These are phyloP conservation scores for Russula foetens DNA, from an alignment of 768 basidiomycete genomes.

Conservation along the genomic window DNA sequence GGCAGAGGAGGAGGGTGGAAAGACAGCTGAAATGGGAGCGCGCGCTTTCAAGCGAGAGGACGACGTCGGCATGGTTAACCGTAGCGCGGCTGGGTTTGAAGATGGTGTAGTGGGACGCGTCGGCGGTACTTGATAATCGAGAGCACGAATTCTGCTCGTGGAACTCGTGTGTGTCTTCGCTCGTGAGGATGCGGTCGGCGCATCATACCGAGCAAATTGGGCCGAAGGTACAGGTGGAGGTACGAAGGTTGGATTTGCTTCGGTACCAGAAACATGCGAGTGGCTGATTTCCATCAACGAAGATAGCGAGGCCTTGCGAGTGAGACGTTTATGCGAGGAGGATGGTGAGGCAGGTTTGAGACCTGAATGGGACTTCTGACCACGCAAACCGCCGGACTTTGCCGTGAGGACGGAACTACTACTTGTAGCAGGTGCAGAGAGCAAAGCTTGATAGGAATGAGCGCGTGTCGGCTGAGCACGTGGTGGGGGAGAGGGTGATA, in stretches of 20 bases:
- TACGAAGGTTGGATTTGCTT: slow-evolving; percentile 26
- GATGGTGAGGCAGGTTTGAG: slow-evolving; percentile 71
- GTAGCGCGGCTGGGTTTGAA: slow-evolving; percentile 64
- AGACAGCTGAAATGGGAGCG: slow-evolving; percentile 69
- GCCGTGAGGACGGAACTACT: slow-evolving; percentile 53
- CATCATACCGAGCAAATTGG: slow-evolving; percentile 49
- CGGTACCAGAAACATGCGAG: slow-evolving; percentile 49
- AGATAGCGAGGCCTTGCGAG: slow-evolving; percentile 73
- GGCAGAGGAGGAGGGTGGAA: slow-evolving; percentile 38
- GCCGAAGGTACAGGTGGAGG: slow-evolving; percentile 33
- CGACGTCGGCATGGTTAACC: slow-evolving; percentile 83
- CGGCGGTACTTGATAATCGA: slow-evolving; percentile 65
- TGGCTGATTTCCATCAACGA: slow-evolving; percentile 57
- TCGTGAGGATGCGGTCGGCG: slow-evolving; percentile 74
- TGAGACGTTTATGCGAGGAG: slow-evolving; percentile 50
- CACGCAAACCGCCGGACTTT: slow-evolving; percentile 69
- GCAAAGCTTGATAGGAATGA: slow-evolving; percentile 48
- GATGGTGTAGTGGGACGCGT: slow-evolving; percentile 75
- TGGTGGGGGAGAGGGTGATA: slow-evolving; percentile 64
- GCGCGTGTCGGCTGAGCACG: slow-evolving; percentile 41
- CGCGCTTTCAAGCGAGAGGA: slow-evolving; percentile 62
- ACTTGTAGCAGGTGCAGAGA: slow-evolving; percentile 38
- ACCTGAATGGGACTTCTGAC: slow-evolving; percentile 78
- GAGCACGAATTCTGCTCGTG: slow-evolving; percentile 46
- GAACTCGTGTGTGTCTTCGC: slow-evolving; percentile 65